A percentile compares a stretch with the other conserved stretches of the same genome.
Evolutionary conservation across 768 basidiomycete genomes (phyloP).

Genomic region (Lactarius quietus): DNA sequence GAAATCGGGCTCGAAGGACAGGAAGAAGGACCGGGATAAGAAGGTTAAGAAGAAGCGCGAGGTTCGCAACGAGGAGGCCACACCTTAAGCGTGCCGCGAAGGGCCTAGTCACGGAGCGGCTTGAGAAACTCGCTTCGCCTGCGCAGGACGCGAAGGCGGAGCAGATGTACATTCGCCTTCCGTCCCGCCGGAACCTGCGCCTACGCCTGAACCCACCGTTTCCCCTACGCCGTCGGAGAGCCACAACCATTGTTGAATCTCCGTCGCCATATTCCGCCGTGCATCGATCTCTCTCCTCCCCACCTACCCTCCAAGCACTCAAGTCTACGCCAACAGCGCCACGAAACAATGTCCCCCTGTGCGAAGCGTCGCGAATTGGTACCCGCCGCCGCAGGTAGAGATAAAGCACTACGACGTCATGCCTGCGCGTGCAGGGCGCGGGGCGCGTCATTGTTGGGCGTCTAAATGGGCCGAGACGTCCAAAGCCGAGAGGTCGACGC

Average conservation of each 20-base stretch:
- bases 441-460: slow-evolving; percentile 69
- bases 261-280: slow-evolving; percentile 51
- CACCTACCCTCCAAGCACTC: no score
- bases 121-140: slow-evolving; percentile 61
- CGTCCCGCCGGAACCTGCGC: neutral
- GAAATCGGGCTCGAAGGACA: slow-evolving; percentile 15
- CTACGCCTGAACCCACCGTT: neutral
- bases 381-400: slow-evolving; percentile 37
- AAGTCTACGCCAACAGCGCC: neutral
- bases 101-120: slow-evolving; percentile 72
- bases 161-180: neutral
- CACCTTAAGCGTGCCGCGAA: slow-evolving; percentile 50
- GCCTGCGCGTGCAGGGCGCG: slow-evolving; percentile 72
- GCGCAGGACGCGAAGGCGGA: slow-evolving; percentile 20
- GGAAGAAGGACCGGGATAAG: slow-evolving; percentile 32
- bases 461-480: slow-evolving; percentile 57
- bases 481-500: neutral
- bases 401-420: slow-evolving; percentile 71
- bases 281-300: slow-evolving; percentile 9
- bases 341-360: neutral
- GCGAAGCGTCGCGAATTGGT: neutral
- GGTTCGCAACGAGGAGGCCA: no score
- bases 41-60: slow-evolving; percentile 16
- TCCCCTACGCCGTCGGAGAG: no score
- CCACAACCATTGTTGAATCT: slow-evolving; percentile 34